Evolutionary conservation across 2,329 filamentous ascomycete genomes (phyloP), one percentile per base, ranked within the genome.

Genomic region (Myriosclerotinia curreyana): DNA sequence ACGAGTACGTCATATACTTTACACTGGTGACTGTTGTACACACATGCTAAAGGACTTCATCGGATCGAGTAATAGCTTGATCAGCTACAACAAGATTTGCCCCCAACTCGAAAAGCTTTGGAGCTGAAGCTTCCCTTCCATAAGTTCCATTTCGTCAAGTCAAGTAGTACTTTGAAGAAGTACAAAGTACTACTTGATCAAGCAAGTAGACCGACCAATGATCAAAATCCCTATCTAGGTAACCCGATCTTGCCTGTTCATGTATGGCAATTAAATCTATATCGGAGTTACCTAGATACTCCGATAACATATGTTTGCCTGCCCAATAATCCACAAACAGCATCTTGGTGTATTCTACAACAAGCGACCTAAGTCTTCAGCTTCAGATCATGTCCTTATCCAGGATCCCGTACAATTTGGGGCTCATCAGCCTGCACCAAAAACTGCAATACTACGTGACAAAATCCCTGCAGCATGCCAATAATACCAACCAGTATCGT

Each of bases 71-170:
- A n/a, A n/a, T n/a, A n/a, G n/a, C n/a, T n/a, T n/a, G n/a, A n/a
- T n/a, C 4, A 55, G 25, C 25, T 55, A n/a, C 40, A 56, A 59
- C 55, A 48, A 46, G 40, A 56, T 56, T n/a, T 56, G 54, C 54
- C 25, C 25, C 17, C 53, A 31, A n/a, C 9, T 55, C 11, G 22
- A 20, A 20, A 31, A 44, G 17, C 15, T 55, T 42, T 55, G 25
- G 40, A 46, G 40, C 40, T 58, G 53, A 58, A 58, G 5, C 38
- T 44, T 44, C n/a, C n/a, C n/a, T n/a, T n/a, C n/a, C n/a, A n/a
- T n/a, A n/a, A n/a, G n/a, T n/a, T n/a, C 53, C 3, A 55, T 55
- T 42, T 56, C 22, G 22, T 42, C 38, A 36, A 52, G 17, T 31
- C 28, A 31, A 31, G 28, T n/a, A n/a, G n/a, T n/a, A n/a, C n/a